A percentile compares a stretch with the other conserved stretches of the same genome.
Evolutionary conservation across 805 yeast species (phyloP).

Genomic region (Saccharomyces mikatae): DNA sequence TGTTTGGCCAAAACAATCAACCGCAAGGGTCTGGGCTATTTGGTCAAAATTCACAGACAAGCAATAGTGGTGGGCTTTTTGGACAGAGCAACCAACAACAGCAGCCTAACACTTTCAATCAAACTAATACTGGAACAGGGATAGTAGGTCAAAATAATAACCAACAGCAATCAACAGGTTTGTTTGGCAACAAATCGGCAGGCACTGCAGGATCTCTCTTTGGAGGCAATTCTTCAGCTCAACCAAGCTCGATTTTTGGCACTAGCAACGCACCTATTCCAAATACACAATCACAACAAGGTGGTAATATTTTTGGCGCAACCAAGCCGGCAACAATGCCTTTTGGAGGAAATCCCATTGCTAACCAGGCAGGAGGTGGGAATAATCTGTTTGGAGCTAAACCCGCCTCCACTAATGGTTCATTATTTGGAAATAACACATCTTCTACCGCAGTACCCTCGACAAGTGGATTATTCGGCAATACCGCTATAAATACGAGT

Average conservation of each 20-base stretch:
- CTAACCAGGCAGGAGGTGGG: constrained; percentile 6
- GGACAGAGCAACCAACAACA: constrained; percentile 17
- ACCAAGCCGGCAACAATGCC: constrained; percentile 6
- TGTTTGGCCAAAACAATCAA: constrained; percentile 34
- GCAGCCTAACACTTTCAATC: neutral
- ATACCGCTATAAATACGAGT: neutral
- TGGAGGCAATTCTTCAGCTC: constrained; percentile 18
- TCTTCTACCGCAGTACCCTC: constrained; percentile 14
- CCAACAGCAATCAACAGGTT: constrained; percentile 17
- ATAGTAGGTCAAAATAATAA: constrained; percentile 30
- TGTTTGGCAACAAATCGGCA: constrained; percentile 17
- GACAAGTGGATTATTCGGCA: constrained; percentile 24
- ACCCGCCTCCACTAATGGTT: constrained; percentile 20
- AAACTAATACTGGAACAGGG: constrained; percentile 1
- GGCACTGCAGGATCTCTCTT: constrained; percentile 31
- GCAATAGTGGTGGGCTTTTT: constrained; percentile 27
- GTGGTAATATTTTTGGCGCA: constrained; percentile 13
- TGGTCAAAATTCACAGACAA: constrained; percentile 15
- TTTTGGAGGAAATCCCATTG: constrained; percentile 3
- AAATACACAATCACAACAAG: neutral
- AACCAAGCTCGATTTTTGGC: neutral
- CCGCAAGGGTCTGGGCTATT: constrained; percentile 15
- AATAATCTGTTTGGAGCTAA: constrained; percentile 13
- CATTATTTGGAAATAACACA: constrained; percentile 8
- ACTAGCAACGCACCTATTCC: neutral